These are phyloP conservation scores for Vicia villosa DNA, from an alignment of 306 rosid species.

Conservation along the genomic window DNA sequence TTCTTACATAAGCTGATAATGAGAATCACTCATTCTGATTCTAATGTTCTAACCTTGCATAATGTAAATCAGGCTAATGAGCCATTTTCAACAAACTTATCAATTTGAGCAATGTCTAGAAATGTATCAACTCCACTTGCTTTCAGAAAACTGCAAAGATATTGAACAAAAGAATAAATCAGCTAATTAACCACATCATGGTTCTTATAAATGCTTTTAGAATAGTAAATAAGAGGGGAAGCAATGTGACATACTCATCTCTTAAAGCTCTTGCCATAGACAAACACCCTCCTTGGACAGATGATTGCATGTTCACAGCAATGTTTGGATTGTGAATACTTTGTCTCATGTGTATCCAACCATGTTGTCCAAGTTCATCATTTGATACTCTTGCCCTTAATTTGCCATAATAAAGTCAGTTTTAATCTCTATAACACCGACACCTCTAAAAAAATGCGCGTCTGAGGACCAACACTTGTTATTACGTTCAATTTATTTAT, in stretches of 20 bases:
- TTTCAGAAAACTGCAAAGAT: conserved; percentile 60
- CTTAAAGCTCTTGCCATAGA: conserved; percentile 64
- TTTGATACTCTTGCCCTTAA: conserved; percentile 72
- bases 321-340: conserved; percentile 92
- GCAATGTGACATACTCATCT: conserved; percentile 57
- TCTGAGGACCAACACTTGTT: too few species aligned
- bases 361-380: conserved; percentile 59
- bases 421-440: background rate
- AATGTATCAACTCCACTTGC: conserved; percentile 56
- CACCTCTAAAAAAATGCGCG: too few species aligned
- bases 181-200: background rate
- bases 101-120: conserved; percentile 62
- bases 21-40: conserved; percentile 7
- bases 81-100: conserved; percentile 50
- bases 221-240: background rate
- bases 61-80: conserved; percentile 24
- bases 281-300: conserved; percentile 65
- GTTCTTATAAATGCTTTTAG: background rate
- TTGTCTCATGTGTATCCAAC: conserved; percentile 85
- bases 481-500: too few species aligned
- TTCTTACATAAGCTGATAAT: background rate
- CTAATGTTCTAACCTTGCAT: conserved; percentile 1
- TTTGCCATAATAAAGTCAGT: conserved; percentile 13
- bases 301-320: conserved; percentile 82
- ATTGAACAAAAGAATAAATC: conserved; percentile 5